Percentiles rank a stretch among this genome's conserved stretches.
phyloP scores from a whole-genome alignment of 495 filamentous ascomycete genomes.

The Letharia lupina region DNA sequence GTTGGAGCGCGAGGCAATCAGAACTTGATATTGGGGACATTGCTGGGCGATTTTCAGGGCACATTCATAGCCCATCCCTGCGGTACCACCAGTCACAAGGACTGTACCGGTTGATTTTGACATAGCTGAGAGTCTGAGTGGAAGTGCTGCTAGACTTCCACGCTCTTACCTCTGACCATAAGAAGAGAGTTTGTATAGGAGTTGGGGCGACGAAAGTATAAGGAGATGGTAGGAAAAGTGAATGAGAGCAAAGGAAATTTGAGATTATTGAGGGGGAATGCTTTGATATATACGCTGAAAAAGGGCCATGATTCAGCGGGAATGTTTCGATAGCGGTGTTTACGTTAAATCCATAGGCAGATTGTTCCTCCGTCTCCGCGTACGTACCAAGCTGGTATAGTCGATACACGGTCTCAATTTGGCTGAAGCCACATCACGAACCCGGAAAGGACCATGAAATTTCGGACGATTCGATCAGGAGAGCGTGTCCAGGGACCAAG shows the following conservation, averaged over 20 bases:
- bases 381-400: not conserved
- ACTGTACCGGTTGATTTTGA: constrained; percentile 34
- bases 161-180: not conserved
- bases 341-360: not conserved
- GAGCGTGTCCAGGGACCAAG: not conserved
- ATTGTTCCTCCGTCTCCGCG: not conserved
- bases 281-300: not conserved
- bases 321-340: not conserved
- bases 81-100: constrained; percentile 49
- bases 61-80: constrained; percentile 43
- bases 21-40: constrained; percentile 31
- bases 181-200: not conserved
- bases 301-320: not conserved
- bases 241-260: not conserved
- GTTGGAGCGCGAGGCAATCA: constrained; percentile 37
- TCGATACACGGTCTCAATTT: too few species aligned
- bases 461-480: not conserved
- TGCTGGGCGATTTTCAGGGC: constrained; percentile 38
- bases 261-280: not conserved
- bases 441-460: too few species aligned
- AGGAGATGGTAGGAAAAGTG: not conserved
- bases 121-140: constrained; percentile 14
- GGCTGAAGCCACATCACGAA: too few species aligned
- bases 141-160: not conserved
- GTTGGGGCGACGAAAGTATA: not conserved